Base-by-base conservation (phyloP, 495 filamentous ascomycete species). In the Aspergillus steynii region DNA sequence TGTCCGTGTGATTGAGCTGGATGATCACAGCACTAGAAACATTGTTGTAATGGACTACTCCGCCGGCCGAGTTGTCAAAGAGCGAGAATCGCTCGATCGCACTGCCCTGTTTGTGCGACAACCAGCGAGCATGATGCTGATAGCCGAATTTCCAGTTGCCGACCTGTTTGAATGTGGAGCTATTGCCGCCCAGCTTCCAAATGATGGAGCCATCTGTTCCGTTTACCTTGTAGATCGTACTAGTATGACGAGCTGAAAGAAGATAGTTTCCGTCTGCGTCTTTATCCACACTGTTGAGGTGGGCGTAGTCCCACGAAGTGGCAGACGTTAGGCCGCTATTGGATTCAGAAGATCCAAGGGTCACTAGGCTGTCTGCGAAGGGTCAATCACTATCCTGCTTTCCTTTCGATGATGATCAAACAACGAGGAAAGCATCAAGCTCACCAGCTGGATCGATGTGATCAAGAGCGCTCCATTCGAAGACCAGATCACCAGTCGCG, bases 241-340 rank as follows among this genome's bases (percentile, higher is more conserved):
- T 73, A 14, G 73, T 73, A 61, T 85, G 76, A 3, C 81, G 75
- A 2, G 76, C 73, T 2, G 82, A 85, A 51, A 86, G 70, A 0
- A 85, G 68, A 57, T 84, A 86, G 64, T 83, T 74, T 2, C 82
- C 81, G 1, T 74, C 63, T 1, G 50, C 31, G 60, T 79, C 71
- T 68, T 83, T 82, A 65, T 84, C 82, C 32, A 86, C 71, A 48
- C 76, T 79, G 68, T 83, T 83, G 62, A 85, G 74, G 65, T 83
- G 82, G 68, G 82, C 82, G 62, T 79, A 84, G 60, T 86, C 80
- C 58, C 58, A 69, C 7, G 64, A 60, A 20, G 55, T 56, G 9
- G 73, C 59, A 52, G 73, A 69, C 29, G 71, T 68, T n/a, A 56
- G 66, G 9, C 61, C 58, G 79, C 69, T 12, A 12, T 14, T 42